Evolutionary conservation across 176 grass and related monocot genomes (phyloP), one percentile per base, ranked within the genome.

Genomic region (Tillandsia fasciculata): DNA sequence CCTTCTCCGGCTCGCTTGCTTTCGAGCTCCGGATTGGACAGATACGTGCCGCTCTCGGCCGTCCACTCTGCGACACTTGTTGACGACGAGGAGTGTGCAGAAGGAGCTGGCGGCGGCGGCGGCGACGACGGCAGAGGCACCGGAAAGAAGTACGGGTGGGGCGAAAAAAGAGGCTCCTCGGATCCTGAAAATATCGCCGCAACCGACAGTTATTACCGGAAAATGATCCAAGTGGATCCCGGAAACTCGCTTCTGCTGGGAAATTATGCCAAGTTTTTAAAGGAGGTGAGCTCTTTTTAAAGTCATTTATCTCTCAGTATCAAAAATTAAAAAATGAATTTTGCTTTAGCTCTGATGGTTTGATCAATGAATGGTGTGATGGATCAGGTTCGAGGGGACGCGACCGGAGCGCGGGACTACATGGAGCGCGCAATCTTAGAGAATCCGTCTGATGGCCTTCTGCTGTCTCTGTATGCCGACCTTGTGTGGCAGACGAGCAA

Each of bases 231-330:
- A 66, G 72, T 68, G 10, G 65, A 91, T 69, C 84, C 88, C 42
- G 22, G 52, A 20, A 87, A 87, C 79, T 48, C 88, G 27, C 72
- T 91, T 64, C 65, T 84, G 48, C 78, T 91, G 2, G 65, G 69
- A 2, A 91, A 91, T 73, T 91, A 91, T 73, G 81, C 84, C 5
- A 64, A 68, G 75, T 91, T 84, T 75, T 73, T 91, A 58, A 82
- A 69, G 50, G 73, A 90, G 63, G 87, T 74, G 12, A 9, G 14
- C 26, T 0, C 23, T 14, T 23, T 14, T 23, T 14, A 4, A 24
- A 24, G 11, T 26, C 3, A 29, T 29, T 29, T 29, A 29, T 29
- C 28, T 24, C 0, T 3, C 2, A 14, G 48, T 11, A 10, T 70
- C 12, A 53, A 9, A 23, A 26, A 3, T 71, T 1, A 1, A 24